Conservation (phyloP, 1,284 basidiomycete species). For the Cerrena zonata region DNA sequence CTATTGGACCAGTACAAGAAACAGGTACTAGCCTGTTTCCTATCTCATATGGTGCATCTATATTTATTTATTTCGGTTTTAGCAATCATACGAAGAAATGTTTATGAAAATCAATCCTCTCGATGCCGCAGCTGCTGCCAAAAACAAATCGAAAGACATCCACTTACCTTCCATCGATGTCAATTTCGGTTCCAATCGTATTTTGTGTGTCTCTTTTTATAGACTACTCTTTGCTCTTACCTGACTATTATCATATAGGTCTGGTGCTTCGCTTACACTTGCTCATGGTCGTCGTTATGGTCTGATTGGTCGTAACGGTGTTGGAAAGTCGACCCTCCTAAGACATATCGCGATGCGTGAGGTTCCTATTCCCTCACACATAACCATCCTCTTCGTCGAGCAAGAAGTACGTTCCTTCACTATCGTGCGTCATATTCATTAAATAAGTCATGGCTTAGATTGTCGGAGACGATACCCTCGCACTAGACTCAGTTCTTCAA, state of each 20-base stretch:
- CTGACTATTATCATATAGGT: slow-evolving; percentile 34
- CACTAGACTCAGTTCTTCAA: slow-evolving; percentile 90
- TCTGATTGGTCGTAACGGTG: slow-evolving; percentile 82
- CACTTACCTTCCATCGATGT: slow-evolving; percentile 94
- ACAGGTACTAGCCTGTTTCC: no score
- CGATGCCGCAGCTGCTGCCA: slow-evolving; percentile 71
- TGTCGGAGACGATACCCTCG: slow-evolving; percentile 86
- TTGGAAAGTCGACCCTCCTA: slow-evolving; percentile 97
- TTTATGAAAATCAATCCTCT: slow-evolving; percentile 99
- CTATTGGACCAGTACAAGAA: slow-evolving; percentile 88
- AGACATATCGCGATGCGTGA: slow-evolving; percentile 94
- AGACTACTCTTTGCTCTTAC: slow-evolving; percentile 4
- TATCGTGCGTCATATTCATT: neutral
- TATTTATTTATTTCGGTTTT: slow-evolving; percentile 4
- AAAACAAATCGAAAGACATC: slow-evolving; percentile 96
- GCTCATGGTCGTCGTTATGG: slow-evolving; percentile 87
- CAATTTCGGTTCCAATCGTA: slow-evolving; percentile 89
- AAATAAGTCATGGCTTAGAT: slow-evolving; percentile 44
- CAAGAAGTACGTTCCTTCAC: slow-evolving; percentile 69
- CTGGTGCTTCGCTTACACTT: slow-evolving; percentile 81
- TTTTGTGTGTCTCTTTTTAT: slow-evolving; percentile 55
- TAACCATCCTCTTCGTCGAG: slow-evolving; percentile 96
- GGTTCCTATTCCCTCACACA: slow-evolving; percentile 86
- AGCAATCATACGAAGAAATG: slow-evolving; percentile 97
- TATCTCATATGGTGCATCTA: no score